Conservation (phyloP, 306 rosid genomes). For the Casuarina glauca region DNA sequence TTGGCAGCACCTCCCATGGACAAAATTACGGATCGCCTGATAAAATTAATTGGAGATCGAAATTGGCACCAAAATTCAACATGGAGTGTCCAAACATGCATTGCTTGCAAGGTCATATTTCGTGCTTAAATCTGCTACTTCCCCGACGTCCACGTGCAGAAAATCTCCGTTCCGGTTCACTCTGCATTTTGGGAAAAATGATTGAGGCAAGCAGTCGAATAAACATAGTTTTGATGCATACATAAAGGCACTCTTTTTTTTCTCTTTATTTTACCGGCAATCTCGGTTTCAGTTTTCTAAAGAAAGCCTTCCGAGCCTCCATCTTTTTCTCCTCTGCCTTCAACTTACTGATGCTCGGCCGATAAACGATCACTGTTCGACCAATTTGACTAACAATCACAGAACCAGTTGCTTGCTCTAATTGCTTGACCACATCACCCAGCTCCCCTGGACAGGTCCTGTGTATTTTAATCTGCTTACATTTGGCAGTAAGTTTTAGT, state of each 20-base stretch:
- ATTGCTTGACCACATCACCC: slow-evolving; percentile 65
- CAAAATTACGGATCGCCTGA: not conserved
- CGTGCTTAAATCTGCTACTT: slow-evolving; percentile 38
- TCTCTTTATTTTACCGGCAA: slow-evolving; percentile 35
- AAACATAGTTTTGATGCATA: not conserved
- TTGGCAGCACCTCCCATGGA: not conserved
- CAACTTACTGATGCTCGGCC: slow-evolving; percentile 82
- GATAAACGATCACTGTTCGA: slow-evolving; percentile 68
- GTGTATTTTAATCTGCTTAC: slow-evolving; percentile 75
- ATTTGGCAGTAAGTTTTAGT: slow-evolving; percentile 1
- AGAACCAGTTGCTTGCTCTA: slow-evolving; percentile 69
- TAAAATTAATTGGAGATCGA: not conserved
- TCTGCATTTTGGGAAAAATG: slow-evolving; percentile 39
- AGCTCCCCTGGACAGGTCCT: slow-evolving; percentile 84
- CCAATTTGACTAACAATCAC: slow-evolving; percentile 77
- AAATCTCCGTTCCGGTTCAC: slow-evolving; percentile 31
- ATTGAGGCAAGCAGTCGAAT: slow-evolving; percentile 5
- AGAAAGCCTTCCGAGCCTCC: slow-evolving; percentile 40
- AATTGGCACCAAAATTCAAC: slow-evolving; percentile 2
- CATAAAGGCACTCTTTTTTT: not conserved
- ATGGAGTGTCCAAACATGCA: not conserved
- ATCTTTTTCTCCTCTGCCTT: slow-evolving; percentile 84
- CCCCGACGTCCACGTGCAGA: slow-evolving; percentile 56
- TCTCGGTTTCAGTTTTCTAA: slow-evolving; percentile 32
- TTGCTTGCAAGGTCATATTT: not conserved